Conservation (phyloP, 805 yeast species). For the Zygoascus flipseniorum region DNA sequence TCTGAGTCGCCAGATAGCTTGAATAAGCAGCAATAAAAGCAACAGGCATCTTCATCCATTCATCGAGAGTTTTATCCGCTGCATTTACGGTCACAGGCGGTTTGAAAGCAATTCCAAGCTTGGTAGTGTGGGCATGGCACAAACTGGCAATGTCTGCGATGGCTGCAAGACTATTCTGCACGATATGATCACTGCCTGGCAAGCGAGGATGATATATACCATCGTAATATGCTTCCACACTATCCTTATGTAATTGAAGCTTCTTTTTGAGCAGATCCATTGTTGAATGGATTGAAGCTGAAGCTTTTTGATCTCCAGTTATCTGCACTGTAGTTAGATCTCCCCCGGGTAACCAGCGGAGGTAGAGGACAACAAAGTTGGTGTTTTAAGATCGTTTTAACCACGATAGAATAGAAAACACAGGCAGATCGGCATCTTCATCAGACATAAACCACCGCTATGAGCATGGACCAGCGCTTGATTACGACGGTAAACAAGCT, state of each 20-base stretch:
- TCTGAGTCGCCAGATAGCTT: not conserved
- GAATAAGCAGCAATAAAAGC: not conserved
- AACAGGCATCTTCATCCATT: slow-evolving; percentile 16
- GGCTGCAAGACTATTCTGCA: slow-evolving; percentile 30
- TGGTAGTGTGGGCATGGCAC: slow-evolving; percentile 68
- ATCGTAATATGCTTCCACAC: not conserved
- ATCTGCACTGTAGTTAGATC: no score
- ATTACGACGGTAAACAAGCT: slow-evolving; percentile 3
- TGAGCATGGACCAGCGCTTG: slow-evolving; percentile 3
- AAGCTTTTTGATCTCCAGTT: no score
- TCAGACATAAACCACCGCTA: not conserved
- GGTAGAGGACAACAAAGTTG: no score
- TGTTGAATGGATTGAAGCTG: no score
- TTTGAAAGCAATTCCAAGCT: slow-evolving; percentile 61
- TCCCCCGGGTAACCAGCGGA: no score
- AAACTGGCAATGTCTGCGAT: slow-evolving; percentile 49
- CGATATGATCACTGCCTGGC: not conserved
- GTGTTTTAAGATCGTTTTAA: no score
- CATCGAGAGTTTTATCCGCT: slow-evolving; percentile 41
- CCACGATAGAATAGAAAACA: no score
- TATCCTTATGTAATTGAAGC: no score
- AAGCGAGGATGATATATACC: not conserved
- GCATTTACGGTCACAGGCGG: slow-evolving; percentile 46
- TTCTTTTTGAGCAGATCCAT: no score
- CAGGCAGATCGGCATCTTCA: no score